phyloP scores from a whole-genome alignment of 2,329 filamentous ascomycete genomes.

The Cercospora beticola region DNA sequence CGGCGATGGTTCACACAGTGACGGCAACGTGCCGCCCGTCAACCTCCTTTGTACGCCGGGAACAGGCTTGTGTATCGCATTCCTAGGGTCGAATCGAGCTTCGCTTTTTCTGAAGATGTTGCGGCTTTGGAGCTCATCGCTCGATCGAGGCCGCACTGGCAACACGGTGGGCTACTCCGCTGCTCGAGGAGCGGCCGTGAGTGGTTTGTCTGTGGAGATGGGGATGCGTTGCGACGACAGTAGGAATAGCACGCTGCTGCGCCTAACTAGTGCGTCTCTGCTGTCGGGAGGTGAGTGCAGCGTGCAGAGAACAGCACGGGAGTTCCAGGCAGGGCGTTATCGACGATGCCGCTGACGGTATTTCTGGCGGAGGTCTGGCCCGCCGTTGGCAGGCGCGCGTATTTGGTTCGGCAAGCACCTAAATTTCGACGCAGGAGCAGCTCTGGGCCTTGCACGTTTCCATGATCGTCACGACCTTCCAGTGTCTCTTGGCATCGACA shows the following conservation, averaged over 20 bases:
- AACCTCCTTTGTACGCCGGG: background rate
- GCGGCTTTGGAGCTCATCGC: background rate
- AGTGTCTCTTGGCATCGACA: no score
- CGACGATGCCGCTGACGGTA: background rate
- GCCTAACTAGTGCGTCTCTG: no score
- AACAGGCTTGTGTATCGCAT: background rate
- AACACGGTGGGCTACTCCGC: background rate
- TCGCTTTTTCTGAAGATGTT: background rate
- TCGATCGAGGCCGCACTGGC: background rate
- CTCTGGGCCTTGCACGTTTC: no score
- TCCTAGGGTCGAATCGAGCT: background rate
- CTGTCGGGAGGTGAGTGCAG: background rate
- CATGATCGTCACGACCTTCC: no score
- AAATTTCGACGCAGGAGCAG: no score
- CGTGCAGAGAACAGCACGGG: background rate
- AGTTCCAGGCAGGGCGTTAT: background rate
- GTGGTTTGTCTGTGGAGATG: no score
- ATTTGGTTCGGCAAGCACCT: background rate
- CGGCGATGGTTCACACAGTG: conserved; percentile 10
- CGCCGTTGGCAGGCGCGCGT: background rate
- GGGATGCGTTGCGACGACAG: no score
- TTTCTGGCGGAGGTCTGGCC: background rate
- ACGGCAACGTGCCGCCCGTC: background rate
- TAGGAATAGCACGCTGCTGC: no score
- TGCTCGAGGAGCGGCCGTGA: background rate